Base-by-base conservation (phyloP, 148 eudicot genomes). In the Rhododendron williamsianum region DNA sequence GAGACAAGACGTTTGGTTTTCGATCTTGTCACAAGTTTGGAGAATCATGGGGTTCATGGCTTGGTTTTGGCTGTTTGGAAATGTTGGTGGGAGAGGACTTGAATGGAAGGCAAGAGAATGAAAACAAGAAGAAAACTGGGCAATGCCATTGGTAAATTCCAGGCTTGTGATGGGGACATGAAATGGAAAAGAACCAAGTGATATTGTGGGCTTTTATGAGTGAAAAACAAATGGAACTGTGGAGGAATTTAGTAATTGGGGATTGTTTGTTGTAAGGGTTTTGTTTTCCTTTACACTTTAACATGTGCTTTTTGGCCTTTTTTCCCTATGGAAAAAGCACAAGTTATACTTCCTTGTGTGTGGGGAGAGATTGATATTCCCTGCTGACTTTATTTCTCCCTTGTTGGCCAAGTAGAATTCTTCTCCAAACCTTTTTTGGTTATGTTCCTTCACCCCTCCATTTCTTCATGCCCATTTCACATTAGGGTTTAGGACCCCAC, bases 1-100 rank as follows among this genome's bases (percentile, higher is more conserved):
- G 56, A 88, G 88, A 63, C 98, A 95, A 3, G 89, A 77, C 84
- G 83, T 87, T 90, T 89, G 93, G 86, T 94, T 91, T 48, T 92
- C 88, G 12, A 92, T 83, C 60, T 90, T 88, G 41, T 88, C 16
- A 46, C 98, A 95, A 16, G 89, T 89, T 87, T 90, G 90, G 13
- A 81, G 19, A 76, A 93, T 83, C 91, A 95, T 87, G 84, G 88
- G 54, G 82, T 93, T 87, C 25, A 84, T 25, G 63, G 88, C 83
- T 38, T 88, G 92, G 65, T 88, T 73, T 21, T 87, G 87, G 80
- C 86, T 78, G 27, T 78, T 10, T 73, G 51, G 12, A 69, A 27
- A 33, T 46, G 65, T 33, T 52, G 71, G 71, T 86, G 49, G 25
- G 86, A 82, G 86, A 69, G 87, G 51, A 58, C 73, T 82, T 54